Percentiles rank a stretch among this genome's conserved stretches.
These are phyloP conservation scores for Marasmius sp. DNA, from an alignment of 1,284 basidiomycete species.

Conservation along the genomic window DNA sequence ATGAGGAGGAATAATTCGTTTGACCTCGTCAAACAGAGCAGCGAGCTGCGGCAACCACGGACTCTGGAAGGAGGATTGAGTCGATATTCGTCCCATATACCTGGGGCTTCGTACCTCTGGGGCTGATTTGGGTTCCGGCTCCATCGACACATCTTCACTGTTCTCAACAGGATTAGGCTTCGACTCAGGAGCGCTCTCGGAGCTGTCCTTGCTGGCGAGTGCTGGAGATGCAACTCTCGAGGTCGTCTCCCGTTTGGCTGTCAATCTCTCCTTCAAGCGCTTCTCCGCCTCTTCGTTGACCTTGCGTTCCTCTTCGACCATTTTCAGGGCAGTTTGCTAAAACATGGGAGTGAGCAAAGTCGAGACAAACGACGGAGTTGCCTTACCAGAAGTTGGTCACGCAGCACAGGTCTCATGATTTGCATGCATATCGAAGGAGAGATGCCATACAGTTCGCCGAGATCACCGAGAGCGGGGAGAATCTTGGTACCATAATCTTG, in stretches of 20 bases:
- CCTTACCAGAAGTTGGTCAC: conserved; percentile 61
- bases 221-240: conserved; percentile 58
- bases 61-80: conserved; percentile 37
- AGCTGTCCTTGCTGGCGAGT: conserved; percentile 7
- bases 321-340: conserved; percentile 55
- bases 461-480: conserved; percentile 69
- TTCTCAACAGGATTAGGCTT: conserved; percentile 34
- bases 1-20: conserved; percentile 63
- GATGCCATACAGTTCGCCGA: conserved; percentile 76
- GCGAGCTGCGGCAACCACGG: conserved; percentile 78
- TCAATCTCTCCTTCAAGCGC: conserved; percentile 71
- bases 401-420: conserved; percentile 82
- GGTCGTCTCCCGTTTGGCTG: conserved; percentile 71
- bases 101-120: conserved; percentile 34
- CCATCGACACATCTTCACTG: conserved; percentile 57
- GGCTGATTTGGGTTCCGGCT: conserved; percentile 30
- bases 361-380: conserved; percentile 4
- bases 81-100: neutral
- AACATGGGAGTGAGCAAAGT: neutral
- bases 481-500: conserved; percentile 67
- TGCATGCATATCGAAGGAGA: conserved; percentile 88
- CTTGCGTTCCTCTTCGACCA: conserved; percentile 63
- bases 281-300: conserved; percentile 75
- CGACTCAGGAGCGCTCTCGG: conserved; percentile 28
- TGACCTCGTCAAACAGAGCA: conserved; percentile 69